phyloP scores from a whole-genome alignment of 2,329 filamentous ascomycete genomes.

The Rhytidhysteron rufulum region DNA sequence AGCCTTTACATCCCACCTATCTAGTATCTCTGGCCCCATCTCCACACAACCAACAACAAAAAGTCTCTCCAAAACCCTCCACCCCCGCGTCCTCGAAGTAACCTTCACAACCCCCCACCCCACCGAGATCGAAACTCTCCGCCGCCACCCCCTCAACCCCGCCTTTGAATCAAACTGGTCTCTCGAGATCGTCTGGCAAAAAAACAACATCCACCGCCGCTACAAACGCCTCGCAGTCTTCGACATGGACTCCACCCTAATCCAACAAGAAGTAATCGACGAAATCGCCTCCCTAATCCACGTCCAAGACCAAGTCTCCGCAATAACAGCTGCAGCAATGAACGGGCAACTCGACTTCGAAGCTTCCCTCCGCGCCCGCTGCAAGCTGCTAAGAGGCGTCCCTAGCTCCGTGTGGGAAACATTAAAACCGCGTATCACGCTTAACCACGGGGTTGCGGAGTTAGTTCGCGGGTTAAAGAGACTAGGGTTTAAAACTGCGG shows the following conservation, averaged over 20 bases:
- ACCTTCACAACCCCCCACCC: slow-evolving; percentile 52
- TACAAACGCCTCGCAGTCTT: slow-evolving; percentile 89
- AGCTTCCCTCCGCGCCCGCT: slow-evolving; percentile 74
- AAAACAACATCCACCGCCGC: slow-evolving; percentile 67
- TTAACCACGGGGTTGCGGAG: slow-evolving; percentile 75
- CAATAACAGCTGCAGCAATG: slow-evolving; percentile 93
- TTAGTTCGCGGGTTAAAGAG: slow-evolving; percentile 71
- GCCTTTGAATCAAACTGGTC: slow-evolving; percentile 86
- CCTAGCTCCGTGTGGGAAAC: slow-evolving; percentile 74
- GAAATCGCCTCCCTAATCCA: slow-evolving; percentile 83
- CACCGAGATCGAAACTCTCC: slow-evolving; percentile 60
- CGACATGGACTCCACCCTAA: slow-evolving; percentile 98
- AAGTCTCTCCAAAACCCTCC: slow-evolving; percentile 51
- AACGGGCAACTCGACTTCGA: slow-evolving; percentile 93
- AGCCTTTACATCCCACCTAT: too few species aligned
- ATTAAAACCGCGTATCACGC: slow-evolving; percentile 69
- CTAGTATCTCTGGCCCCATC: too few species aligned
- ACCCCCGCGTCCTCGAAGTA: slow-evolving; percentile 63
- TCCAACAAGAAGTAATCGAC: slow-evolving; percentile 96
- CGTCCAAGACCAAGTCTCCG: slow-evolving; percentile 74
- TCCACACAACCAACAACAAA: too few species aligned
- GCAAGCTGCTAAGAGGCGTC: slow-evolving; percentile 76
- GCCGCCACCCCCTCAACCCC: slow-evolving; percentile 76
- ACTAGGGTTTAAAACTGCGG: slow-evolving; percentile 81
- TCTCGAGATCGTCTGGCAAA: slow-evolving; percentile 75